Evolutionary conservation across 176 grass and related monocot species (phyloP), one percentile per base, ranked within the genome.

Genomic region (Oryza brachyantha): DNA sequence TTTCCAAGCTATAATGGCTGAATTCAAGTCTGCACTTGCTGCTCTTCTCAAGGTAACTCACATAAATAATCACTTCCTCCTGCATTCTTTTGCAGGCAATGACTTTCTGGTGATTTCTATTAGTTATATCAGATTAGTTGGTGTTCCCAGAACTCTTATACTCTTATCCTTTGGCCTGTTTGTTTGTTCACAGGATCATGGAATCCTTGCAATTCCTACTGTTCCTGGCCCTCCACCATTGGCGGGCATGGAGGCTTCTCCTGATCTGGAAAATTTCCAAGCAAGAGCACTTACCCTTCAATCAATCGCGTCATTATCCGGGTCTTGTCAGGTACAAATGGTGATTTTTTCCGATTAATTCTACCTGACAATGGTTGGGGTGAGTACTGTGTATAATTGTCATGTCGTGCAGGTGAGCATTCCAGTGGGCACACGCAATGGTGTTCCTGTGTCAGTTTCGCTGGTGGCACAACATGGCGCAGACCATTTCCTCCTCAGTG

Each of bases 141-240:
- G 8, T 26, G 40, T n/a, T n/a, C n/a, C n/a, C n/a, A n/a, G n/a
- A n/a, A n/a, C 17, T 32, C 11, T n/a, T n/a, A n/a, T n/a, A n/a
- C n/a, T n/a, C 11, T 35, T 46, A 29, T 1, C 8, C 13, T n/a
- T 3, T 38, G n/a, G n/a, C n/a, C n/a, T 77, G 3, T 17, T n/a
- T 70, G 13, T 1, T 34, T 8, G 0, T 72, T 0, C 61, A 14
- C 41, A 97, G 93, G 88, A 93, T 52, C 41, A 81, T 38, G 81
- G 91, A 26, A 68, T 97, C 76, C 84, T 97, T 59, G 93, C 54
- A 35, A 93, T 97, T 41, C 93, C 93, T 9, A 91, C 93, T 28
- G 84, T 93, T 80, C 84, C 93, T 54, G 93, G 93, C 3, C 61
- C 88, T 37, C 93, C 93, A 71, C 93, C 93, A n/a, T 89, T 68